Evolutionary conservation across 495 filamentous ascomycete genomes (phyloP).

Genomic region (Annulohypoxylon maeteangense): DNA sequence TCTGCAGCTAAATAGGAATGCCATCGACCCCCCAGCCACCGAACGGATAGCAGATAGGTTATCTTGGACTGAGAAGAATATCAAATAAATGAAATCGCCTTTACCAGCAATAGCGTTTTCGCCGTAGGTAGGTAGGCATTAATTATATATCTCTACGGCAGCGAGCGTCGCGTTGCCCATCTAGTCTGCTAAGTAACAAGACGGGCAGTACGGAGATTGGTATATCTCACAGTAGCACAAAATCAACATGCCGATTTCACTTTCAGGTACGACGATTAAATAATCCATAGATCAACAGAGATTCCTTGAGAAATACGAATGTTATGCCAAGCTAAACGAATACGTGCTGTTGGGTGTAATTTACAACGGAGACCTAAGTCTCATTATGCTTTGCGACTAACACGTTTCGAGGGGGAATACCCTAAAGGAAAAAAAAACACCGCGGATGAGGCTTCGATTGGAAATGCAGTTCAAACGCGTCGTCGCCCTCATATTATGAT

Average conservation of each 20-base stretch:
- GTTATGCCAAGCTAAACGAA: slow-evolving; percentile 27
- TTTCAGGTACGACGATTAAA: neutral
- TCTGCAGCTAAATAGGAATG: too few relatives aligned
- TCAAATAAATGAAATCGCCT: too few relatives aligned
- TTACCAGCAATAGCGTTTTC: too few relatives aligned
- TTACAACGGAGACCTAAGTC: slow-evolving; percentile 38
- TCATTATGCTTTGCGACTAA: slow-evolving; percentile 30
- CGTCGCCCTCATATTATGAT: slow-evolving; percentile 35
- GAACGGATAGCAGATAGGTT: too few relatives aligned
- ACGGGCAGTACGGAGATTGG: too few relatives aligned
- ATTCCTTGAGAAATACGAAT: slow-evolving; percentile 6
- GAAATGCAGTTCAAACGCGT: slow-evolving; percentile 34
- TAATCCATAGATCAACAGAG: neutral
- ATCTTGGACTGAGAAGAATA: too few relatives aligned
- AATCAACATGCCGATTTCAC: neutral
- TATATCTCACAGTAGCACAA: neutral
- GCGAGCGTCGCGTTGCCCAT: too few relatives aligned
- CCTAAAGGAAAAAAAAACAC: slow-evolving; percentile 28
- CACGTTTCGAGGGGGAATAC: slow-evolving; percentile 31
- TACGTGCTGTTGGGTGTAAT: slow-evolving; percentile 38
- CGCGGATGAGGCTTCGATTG: slow-evolving; percentile 4
- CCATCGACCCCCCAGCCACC: too few relatives aligned
- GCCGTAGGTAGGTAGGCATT: too few relatives aligned
- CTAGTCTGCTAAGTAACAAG: neutral
- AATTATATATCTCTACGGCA: too few relatives aligned